Evolutionary conservation across 306 rosid genomes (phyloP).

Genomic region (Citrullus colocynthis): DNA sequence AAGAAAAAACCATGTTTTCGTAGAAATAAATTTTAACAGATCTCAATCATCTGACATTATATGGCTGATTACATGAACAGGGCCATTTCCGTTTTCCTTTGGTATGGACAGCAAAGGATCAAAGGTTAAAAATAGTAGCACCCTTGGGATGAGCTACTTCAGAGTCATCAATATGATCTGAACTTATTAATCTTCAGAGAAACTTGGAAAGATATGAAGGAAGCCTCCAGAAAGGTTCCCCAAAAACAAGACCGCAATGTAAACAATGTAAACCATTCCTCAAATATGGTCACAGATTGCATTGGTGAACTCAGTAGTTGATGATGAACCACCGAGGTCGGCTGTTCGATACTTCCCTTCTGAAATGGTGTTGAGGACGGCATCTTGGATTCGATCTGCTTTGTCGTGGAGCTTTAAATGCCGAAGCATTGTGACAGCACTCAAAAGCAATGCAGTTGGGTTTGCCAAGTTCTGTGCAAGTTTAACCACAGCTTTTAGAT

Average conservation of each 20-base stretch:
- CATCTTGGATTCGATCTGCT: conserved; percentile 70
- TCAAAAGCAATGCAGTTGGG: conserved; percentile 88
- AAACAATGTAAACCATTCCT: conserved; percentile 7
- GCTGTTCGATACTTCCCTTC: conserved; percentile 92
- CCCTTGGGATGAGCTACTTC: conserved; percentile 5
- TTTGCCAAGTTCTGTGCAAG: conserved; percentile 74
- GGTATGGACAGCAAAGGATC: conserved; percentile 1
- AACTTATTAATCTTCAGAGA: conserved; percentile 25
- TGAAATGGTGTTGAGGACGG: conserved; percentile 69
- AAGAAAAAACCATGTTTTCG: background rate
- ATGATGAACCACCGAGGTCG: conserved; percentile 83
- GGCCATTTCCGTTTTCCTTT: background rate
- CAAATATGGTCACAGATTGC: conserved; percentile 81
- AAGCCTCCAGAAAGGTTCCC: conserved; percentile 17
- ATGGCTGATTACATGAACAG: conserved; percentile 10
- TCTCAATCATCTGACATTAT: conserved; percentile 8
- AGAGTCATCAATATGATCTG: conserved; percentile 28
- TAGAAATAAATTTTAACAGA: background rate
- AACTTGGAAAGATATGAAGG: conserved; percentile 13
- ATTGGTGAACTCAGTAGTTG: conserved; percentile 57
- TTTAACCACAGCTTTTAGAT: conserved; percentile 3
- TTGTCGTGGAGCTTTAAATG: conserved; percentile 70
- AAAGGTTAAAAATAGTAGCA: conserved; percentile 6
- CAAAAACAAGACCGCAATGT: conserved; percentile 8
- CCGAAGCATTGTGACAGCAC: conserved; percentile 77